phyloP scores from a whole-genome alignment of 1,284 basidiomycete species.

The Cryptococcus hybrid region DNA sequence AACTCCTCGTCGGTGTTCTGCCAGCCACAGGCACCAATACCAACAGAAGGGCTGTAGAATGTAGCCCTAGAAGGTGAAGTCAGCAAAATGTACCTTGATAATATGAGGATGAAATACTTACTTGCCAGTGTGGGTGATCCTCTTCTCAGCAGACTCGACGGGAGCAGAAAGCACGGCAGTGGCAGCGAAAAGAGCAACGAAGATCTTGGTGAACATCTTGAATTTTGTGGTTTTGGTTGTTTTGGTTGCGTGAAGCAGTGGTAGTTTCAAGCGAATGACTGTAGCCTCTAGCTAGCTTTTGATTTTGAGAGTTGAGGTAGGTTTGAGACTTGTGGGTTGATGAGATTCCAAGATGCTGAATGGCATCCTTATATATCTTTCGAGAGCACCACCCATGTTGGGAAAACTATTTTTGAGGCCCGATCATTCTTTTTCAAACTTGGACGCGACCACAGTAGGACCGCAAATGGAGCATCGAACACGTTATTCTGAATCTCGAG shows the following conservation, averaged over 20 bases:
- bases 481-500: too few relatives aligned
- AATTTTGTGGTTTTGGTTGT: neutral
- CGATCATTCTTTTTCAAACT: neutral
- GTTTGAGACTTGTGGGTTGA: constrained; percentile 1
- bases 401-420: neutral
- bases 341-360: neutral
- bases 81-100: neutral
- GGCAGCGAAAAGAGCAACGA: constrained; percentile 23
- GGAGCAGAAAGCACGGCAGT: constrained; percentile 24
- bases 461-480: too few relatives aligned
- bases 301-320: neutral
- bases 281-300: constrained; percentile 1
- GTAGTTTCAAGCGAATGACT: neutral
- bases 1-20: constrained; percentile 30
- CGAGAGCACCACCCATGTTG: neutral
- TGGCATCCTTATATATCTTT: constrained; percentile 7
- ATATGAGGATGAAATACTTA: neutral
- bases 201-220: constrained; percentile 25
- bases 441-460: too few relatives aligned
- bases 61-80: constrained; percentile 15
- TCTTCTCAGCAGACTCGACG: constrained; percentile 19
- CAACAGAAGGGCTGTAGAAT: constrained; percentile 35
- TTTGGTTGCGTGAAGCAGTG: constrained; percentile 3
- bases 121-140: constrained; percentile 22
- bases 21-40: constrained; percentile 35